Conservation (phyloP, 2,329 filamentous ascomycete genomes). For the Scedosporium dehoogii region DNA sequence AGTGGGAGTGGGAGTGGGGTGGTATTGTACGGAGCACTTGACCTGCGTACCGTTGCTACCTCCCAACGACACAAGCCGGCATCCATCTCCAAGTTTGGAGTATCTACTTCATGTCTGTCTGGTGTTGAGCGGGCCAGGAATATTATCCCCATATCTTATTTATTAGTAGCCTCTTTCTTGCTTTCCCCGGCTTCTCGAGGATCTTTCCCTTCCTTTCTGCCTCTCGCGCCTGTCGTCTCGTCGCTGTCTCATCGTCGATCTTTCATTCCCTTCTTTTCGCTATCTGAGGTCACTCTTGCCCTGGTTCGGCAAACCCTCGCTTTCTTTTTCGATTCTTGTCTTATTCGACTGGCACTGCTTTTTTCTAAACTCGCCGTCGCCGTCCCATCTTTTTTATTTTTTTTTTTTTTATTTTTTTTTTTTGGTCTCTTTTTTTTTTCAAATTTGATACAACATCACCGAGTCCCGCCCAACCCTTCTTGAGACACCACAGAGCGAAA, state of each 20-base stretch:
- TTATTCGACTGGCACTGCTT: not conserved
- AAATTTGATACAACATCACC: not conserved
- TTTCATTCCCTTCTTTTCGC: not conserved
- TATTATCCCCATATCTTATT: not conserved
- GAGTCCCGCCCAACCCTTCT: not conserved
- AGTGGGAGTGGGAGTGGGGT: no score
- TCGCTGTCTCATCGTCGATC: not conserved
- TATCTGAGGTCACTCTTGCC: not conserved
- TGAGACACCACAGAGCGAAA: not conserved
- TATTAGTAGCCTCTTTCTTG: not conserved
- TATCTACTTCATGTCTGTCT: no score
- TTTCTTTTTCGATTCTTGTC: slow-evolving; percentile 2
- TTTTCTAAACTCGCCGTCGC: not conserved
- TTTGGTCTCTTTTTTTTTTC: not conserved
- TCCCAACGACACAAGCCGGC: no score
- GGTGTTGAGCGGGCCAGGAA: no score
- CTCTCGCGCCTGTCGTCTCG: not conserved
- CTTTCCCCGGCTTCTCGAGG: not conserved
- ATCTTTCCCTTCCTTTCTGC: not conserved
- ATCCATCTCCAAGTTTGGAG: no score
- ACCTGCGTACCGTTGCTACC: no score
- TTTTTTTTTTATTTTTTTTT: not conserved
- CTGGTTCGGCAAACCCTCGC: slow-evolving; percentile 4
- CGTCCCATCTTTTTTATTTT: not conserved
- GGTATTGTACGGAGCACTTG: no score